Evolutionary conservation across 2,329 filamentous ascomycete species (phyloP), one percentile per base, ranked within the genome.

Genomic region (Didymella pomorum): DNA sequence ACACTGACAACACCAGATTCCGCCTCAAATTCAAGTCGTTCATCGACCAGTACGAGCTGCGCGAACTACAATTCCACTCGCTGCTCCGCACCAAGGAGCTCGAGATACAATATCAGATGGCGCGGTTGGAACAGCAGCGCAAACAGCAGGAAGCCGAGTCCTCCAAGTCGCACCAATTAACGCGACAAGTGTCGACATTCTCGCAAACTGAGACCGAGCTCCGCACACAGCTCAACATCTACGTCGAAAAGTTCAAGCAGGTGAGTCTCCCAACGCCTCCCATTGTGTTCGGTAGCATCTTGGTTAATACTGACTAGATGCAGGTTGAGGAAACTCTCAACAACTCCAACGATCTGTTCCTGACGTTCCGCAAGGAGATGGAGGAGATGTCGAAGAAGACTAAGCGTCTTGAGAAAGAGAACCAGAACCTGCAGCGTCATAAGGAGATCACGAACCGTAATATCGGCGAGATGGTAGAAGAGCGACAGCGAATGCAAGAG

Each of bases 371-470:
- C 53, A 97, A 97, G 80, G 95, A 98, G 79, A 98, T 98, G 93
- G 95, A 98, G 79, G 95, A 98, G 73, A 98, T 98, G 93, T 97
- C 93, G 0, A 97, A 97, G 81, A 98, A 98, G 81, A 97, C 94
- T 6, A 97, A 97, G 79, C 89, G 93, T 25, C 83, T 99, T 52
- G 95, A 99, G 77, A 97, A 97, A 79, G 95, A 99, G 73, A 98
- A 99, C 71, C 89, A 95, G 69, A 89, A 87, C 18, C 85, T 97
- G 50, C 96, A 92, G 66, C 87, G 94, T 55, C 97, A 97, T 78
- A 94, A 97, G 76, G 93, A 97, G 69, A 88, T 92, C 46, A 96
- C 93, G 25, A 95, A 95, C 71, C 89, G 91, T 66, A 98, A 97
- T 77, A 97, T 99, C 73, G 87, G 97, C 58, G 91, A 95, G 73